These are phyloP conservation scores for Debaryomyces sp. DNA, from an alignment of 1,139 yeast genomes.

Conservation along the genomic window DNA sequence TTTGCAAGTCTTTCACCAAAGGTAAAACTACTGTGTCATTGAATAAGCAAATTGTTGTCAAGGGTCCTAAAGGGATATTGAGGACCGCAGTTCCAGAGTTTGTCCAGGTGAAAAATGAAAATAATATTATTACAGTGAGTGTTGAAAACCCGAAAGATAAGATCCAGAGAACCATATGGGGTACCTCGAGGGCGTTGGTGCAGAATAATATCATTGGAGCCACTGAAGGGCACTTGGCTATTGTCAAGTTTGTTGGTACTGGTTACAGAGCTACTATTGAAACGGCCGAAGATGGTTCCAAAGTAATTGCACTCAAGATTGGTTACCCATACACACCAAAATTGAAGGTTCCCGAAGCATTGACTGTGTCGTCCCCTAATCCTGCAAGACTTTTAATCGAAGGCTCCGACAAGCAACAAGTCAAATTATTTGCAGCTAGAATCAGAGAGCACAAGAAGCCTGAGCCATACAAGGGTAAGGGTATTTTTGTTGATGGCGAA, in stretches of 20 bases:
- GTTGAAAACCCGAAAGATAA: slow-evolving; percentile 62
- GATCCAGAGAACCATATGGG: slow-evolving; percentile 91
- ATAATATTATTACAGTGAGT: slow-evolving; percentile 49
- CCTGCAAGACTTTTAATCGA: slow-evolving; percentile 89
- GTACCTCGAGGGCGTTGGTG: slow-evolving; percentile 80
- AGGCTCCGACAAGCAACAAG: slow-evolving; percentile 87
- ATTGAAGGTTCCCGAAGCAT: slow-evolving; percentile 75
- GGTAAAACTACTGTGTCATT: slow-evolving; percentile 64
- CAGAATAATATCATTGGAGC: slow-evolving; percentile 85
- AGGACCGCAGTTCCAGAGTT: slow-evolving; percentile 73
- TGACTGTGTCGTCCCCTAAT: slow-evolving; percentile 74
- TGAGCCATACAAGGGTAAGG: slow-evolving; percentile 98
- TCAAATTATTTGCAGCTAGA: slow-evolving; percentile 85
- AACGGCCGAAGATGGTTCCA: slow-evolving; percentile 53
- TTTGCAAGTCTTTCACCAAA: slow-evolving; percentile 62
- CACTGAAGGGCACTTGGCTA: slow-evolving; percentile 87
- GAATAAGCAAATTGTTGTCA: slow-evolving; percentile 63
- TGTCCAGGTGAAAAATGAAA: slow-evolving; percentile 43
- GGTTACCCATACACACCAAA: slow-evolving; percentile 74
- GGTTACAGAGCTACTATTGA: slow-evolving; percentile 89
- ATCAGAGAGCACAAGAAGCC: slow-evolving; percentile 90
- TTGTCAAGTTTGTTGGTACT: slow-evolving; percentile 91
- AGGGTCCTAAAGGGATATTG: slow-evolving; percentile 81
- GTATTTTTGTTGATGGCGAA: slow-evolving; percentile 90
- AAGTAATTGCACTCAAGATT: slow-evolving; percentile 71